phyloP scores from a whole-genome alignment of 2,329 filamentous ascomycete species.

The Rutstroemia sydowiana region DNA sequence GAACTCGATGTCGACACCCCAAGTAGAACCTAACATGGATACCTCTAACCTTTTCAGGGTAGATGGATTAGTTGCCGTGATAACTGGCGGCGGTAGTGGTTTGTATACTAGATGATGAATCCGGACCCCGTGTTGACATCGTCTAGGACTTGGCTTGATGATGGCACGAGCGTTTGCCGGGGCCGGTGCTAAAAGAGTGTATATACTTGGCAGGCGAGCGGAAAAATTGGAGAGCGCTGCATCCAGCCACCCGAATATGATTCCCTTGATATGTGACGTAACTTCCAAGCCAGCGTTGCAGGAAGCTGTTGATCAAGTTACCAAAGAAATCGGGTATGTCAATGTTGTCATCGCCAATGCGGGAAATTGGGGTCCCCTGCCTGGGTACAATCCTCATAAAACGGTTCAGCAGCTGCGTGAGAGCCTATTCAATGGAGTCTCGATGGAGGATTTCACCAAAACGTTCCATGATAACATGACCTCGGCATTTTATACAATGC shows the following conservation, averaged over 20 bases:
- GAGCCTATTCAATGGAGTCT: conserved; percentile 39
- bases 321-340: not conserved
- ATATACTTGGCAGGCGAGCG: conserved; percentile 47
- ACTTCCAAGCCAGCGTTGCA: not conserved
- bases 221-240: conserved; percentile 41
- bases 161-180: conserved; percentile 44
- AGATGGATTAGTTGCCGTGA: conserved; percentile 47
- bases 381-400: not conserved
- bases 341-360: not conserved
- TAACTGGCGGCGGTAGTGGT: conserved; percentile 53
- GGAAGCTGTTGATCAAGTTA: not conserved
- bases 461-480: conserved; percentile 56
- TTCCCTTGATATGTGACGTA: not conserved
- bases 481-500: conserved; percentile 58
- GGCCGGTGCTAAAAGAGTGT: conserved; percentile 49
- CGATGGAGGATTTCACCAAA: conserved; percentile 54
- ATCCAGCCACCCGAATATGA: not conserved
- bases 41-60: conserved; percentile 44
- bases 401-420: not conserved
- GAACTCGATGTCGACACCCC: not conserved
- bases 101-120: not conserved
- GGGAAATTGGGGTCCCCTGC: not conserved
- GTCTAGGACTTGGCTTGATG: conserved; percentile 42
- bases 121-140: conserved; percentile 30
- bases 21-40: not conserved